Percentiles rank a stretch among this genome's conserved stretches.
Evolutionary conservation across 345 rosid genomes (phyloP).

Genomic region (Odontarrhena argentea): DNA sequence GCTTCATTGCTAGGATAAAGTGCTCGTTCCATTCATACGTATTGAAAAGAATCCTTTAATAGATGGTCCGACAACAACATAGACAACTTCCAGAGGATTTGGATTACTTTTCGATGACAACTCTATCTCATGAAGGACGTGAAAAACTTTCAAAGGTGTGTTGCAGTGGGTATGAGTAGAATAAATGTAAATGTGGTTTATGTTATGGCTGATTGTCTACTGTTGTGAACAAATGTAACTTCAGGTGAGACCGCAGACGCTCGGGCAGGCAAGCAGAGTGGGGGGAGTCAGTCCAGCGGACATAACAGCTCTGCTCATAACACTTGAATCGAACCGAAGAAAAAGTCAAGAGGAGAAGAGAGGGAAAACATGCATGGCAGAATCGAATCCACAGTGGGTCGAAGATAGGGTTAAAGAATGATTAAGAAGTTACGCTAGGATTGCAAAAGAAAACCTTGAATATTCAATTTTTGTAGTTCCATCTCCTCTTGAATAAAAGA

Average conservation of each 20-base stretch:
- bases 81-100: slow-evolving; percentile 79
- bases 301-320: slow-evolving; percentile 81
- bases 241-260: slow-evolving; percentile 90
- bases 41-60: slow-evolving; percentile 24
- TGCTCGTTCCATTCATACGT: not conserved
- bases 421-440: not conserved
- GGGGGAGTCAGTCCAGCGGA: slow-evolving; percentile 98
- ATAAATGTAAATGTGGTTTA: not conserved
- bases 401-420: slow-evolving; percentile 32
- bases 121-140: slow-evolving; percentile 85
- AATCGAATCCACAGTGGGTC: slow-evolving; percentile 28
- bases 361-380: slow-evolving; percentile 47
- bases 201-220: not conserved
- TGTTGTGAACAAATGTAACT: slow-evolving; percentile 24
- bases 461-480: not conserved
- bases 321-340: slow-evolving; percentile 78
- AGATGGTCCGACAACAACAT: slow-evolving; percentile 89
- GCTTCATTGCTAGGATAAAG: not conserved
- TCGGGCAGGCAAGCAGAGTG: slow-evolving; percentile 94
- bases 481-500: not conserved
- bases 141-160: slow-evolving; percentile 95
- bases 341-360: slow-evolving; percentile 62
- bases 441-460: slow-evolving; percentile 9
- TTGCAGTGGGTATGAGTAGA: slow-evolving; percentile 20
- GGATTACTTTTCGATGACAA: slow-evolving; percentile 86